Evolutionary conservation across 139 green algal species (phyloP).

Genomic region (Picochlorum sp.): DNA sequence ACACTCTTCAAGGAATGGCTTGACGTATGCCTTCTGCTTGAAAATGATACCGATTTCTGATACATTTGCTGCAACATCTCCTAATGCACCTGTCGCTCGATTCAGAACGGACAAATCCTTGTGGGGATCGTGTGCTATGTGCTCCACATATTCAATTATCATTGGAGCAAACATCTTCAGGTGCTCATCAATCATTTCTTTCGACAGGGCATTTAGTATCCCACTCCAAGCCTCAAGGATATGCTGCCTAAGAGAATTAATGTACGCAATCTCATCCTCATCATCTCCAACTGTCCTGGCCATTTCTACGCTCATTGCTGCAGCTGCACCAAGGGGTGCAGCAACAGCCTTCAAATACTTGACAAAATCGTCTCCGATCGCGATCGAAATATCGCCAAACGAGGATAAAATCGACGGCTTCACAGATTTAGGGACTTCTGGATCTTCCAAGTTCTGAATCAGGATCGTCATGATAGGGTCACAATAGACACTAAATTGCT

Average conservation of each 20-base stretch:
- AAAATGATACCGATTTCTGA: conserved; percentile 30
- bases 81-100: conserved; percentile 51
- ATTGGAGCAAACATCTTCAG: conserved; percentile 13
- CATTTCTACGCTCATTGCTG: conserved; percentile 47
- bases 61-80: conserved; percentile 53
- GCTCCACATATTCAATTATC: conserved; percentile 58
- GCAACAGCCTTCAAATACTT: conserved; percentile 61
- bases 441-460: conserved; percentile 38
- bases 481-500: conserved; percentile 67
- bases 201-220: conserved; percentile 55
- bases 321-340: conserved; percentile 70
- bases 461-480: conserved; percentile 72
- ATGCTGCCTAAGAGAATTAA: conserved; percentile 75
- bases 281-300: conserved; percentile 25
- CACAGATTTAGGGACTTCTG: conserved; percentile 75
- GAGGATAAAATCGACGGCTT: conserved; percentile 90
- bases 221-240: conserved; percentile 93
- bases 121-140: conserved; percentile 46
- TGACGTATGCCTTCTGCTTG: conserved; percentile 32
- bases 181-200: conserved; percentile 26
- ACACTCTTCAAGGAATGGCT: conserved; percentile 31
- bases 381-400: conserved; percentile 92
- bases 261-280: conserved; percentile 85
- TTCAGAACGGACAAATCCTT: conserved; percentile 49
- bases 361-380: conserved; percentile 76